Base-by-base conservation (phyloP, 306 rosid genomes). In the Parietaria judaica region DNA sequence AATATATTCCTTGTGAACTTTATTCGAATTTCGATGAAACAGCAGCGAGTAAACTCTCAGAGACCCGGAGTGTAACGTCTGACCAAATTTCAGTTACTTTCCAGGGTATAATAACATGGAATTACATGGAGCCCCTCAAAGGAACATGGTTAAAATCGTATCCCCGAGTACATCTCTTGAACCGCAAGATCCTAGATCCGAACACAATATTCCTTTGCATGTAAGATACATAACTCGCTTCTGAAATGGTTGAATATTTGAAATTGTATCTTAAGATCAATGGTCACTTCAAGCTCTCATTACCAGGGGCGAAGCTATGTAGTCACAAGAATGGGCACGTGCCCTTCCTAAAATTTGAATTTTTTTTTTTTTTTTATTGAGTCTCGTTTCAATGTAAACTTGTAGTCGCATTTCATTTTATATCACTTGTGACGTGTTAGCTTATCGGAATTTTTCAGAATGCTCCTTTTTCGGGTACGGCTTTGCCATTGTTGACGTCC, bases 391-490 rank as follows among this genome's bases (percentile, higher is more conserved):
- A 23, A 0, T 23, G 31, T 23, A 23, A 23, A 2, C 31, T 23
- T 23, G 31, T 23, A 23, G 31, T 23, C 31, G 31, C 31, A 2
- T 23, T 23, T 23, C 31, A 23, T 23, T 23, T 23, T 23, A 23
- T 23, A 23, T 23, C 31, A 23, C 31, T 23, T 23, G 31, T 23
- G 31, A 23, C 31, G 1, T 23, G 31, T 23, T 23, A 23, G 31
- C 31, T 23, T 23, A 2, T 23, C 2, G 31, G 31, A 23, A 23
- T 0, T 23, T 23, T 23, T 23, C 31, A 23, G 45, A 41, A 41
- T 65, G 80, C 73, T 63, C 68, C 70, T 14, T 45, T 71, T 66
- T 69, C 54, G 13, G 87, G 81, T 11, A 61, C 67, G 36, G 52
- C 57, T 2, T 49, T 51, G 31, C 8, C 45, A 56, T 56, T 70